Percentiles rank a stretch among this genome's conserved stretches.
phyloP scores from a whole-genome alignment of 768 basidiomycete genomes.

The Imleria badia region DNA sequence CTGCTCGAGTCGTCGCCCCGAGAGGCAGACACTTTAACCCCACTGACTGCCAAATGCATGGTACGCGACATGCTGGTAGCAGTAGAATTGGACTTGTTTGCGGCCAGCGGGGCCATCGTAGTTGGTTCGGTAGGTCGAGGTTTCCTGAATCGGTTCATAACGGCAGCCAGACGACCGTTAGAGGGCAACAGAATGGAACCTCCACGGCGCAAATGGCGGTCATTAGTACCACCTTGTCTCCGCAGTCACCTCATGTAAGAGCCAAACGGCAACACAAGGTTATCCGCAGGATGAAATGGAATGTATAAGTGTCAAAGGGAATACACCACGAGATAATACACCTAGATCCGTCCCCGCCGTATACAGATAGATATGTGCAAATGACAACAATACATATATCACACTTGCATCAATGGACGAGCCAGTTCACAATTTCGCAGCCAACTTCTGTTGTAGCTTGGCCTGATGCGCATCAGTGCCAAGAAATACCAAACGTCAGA shows the following conservation, averaged over 20 bases:
- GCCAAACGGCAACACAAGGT: background rate
- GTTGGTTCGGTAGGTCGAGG: conserved; percentile 7
- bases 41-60: conserved; percentile 28
- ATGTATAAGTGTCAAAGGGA: conserved; percentile 3
- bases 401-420: background rate
- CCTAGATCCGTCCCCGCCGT: conserved; percentile 15
- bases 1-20: background rate
- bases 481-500: background rate
- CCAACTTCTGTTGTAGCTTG: conserved; percentile 47
- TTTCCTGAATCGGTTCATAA: conserved; percentile 29
- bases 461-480: conserved; percentile 32
- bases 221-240: conserved; percentile 1
- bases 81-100: background rate
- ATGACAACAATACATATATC: conserved; percentile 17
- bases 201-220: background rate
- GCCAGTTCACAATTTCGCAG: conserved; percentile 20
- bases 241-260: conserved; percentile 1
- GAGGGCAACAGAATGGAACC: background rate
- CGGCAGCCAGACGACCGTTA: background rate
- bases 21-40: conserved; percentile 1
- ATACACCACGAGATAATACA: conserved; percentile 20
- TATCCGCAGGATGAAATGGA: background rate
- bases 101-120: background rate
- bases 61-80: conserved; percentile 25
- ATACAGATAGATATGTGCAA: conserved; percentile 14